Percentiles rank a stretch among this genome's conserved stretches.
Evolutionary conservation across 1,284 basidiomycete genomes (phyloP).

Genomic region (Takashimella koratensis): DNA sequence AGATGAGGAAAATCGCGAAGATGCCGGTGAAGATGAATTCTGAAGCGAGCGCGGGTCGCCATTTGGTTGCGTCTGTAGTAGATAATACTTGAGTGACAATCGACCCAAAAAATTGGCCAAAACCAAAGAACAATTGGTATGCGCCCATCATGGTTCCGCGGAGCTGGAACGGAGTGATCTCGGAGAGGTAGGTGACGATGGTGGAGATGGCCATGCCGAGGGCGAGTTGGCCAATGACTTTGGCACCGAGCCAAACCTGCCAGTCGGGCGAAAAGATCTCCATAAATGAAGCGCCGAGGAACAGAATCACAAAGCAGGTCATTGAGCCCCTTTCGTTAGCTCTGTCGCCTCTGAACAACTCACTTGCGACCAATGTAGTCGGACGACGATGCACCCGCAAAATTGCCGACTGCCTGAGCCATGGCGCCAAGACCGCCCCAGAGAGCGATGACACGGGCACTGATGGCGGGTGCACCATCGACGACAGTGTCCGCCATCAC

Average conservation of each 20-base stretch:
- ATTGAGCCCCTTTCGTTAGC: too few relatives aligned
- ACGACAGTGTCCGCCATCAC: conserved; percentile 3
- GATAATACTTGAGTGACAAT: conserved; percentile 3
- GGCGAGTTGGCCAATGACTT: conserved; percentile 4
- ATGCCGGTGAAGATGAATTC: conserved; percentile 6
- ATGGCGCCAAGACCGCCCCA: background rate
- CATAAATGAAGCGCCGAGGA: background rate
- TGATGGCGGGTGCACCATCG: conserved; percentile 1
- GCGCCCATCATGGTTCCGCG: conserved; percentile 3
- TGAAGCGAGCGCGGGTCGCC: conserved; percentile 2
- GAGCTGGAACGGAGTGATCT: conserved; percentile 6
- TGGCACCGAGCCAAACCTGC: background rate
- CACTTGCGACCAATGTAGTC: conserved; percentile 4
- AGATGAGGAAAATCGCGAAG: too few relatives aligned
- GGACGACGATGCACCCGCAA: background rate
- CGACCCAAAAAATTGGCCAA: conserved; percentile 3
- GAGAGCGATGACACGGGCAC: background rate
- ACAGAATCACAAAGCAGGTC: background rate
- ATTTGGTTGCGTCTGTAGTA: background rate
- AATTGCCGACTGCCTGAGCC: conserved; percentile 2
- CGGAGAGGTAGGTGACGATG: conserved; percentile 3
- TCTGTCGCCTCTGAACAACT: too few relatives aligned
- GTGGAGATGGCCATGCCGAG: too few relatives aligned
- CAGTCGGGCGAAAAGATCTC: conserved; percentile 8
- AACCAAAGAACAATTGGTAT: conserved; percentile 4